Conservation (phyloP, 2,329 filamentous ascomycete genomes). For the Xylariaceae sp. region DNA sequence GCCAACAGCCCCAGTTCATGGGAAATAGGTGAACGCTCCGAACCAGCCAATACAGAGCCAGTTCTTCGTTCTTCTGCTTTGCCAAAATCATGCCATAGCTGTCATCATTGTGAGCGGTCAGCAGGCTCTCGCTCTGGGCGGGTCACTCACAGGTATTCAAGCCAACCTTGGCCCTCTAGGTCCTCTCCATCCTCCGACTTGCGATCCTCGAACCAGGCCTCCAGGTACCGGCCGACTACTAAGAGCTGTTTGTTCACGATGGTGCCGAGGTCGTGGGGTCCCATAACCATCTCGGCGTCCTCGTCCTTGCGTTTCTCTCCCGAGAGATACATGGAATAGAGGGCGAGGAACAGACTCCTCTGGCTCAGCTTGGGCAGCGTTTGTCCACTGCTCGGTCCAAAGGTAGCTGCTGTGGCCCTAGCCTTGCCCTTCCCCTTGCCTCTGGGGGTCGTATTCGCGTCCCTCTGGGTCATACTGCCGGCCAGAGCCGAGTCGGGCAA, state of each 20-base stretch:
- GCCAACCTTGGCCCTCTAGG: conserved; percentile 73
- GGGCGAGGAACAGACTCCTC: conserved; percentile 81
- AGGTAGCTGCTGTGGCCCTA: conserved; percentile 40
- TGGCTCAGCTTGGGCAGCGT: conserved; percentile 62
- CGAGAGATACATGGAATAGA: conserved; percentile 88
- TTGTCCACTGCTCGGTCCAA: conserved; percentile 13
- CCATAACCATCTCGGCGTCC: conserved; percentile 94
- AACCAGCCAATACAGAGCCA: conserved; percentile 81
- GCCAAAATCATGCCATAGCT: conserved; percentile 83
- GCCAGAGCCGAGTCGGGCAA: conserved; percentile 73
- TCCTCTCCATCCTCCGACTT: conserved; percentile 50
- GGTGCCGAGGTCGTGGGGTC: conserved; percentile 79
- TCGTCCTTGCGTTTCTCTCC: conserved; percentile 96
- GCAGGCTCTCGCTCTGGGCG: too few relatives aligned
- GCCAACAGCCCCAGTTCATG: conserved; percentile 97
- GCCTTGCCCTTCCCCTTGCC: conserved; percentile 57
- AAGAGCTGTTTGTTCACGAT: conserved; percentile 80
- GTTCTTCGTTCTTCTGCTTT: conserved; percentile 82
- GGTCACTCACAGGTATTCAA: conserved; percentile 72
- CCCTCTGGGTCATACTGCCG: conserved; percentile 48
- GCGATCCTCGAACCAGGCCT: conserved; percentile 71
- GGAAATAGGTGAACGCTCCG: conserved; percentile 82
- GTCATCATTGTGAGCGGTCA: conserved; percentile 7
- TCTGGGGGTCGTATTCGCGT: conserved; percentile 29
- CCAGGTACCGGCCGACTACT: conserved; percentile 65